Percentiles rank a stretch among this genome's conserved stretches.
Conservation (phyloP, 2,329 filamentous ascomycete genomes). For the Nemania serpens region DNA sequence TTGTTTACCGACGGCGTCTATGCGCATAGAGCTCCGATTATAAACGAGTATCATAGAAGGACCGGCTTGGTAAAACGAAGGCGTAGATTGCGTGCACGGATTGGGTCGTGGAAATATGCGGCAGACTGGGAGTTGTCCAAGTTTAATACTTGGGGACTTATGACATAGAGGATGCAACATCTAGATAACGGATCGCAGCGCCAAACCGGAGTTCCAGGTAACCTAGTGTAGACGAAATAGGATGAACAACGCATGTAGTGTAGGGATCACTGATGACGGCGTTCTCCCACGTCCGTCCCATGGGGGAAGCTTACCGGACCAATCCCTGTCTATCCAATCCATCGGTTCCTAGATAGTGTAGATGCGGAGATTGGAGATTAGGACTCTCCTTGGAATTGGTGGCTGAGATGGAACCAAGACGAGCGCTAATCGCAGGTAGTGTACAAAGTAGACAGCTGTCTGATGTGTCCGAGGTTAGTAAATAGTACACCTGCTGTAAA, state of each 20-base stretch:
- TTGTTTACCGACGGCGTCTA: neutral
- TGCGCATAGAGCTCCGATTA: too few species aligned
- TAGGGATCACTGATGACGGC: constrained; percentile 17
- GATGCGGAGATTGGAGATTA: constrained; percentile 10
- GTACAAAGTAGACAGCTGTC: too few species aligned
- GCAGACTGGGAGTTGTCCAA: too few species aligned
- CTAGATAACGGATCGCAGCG: too few species aligned
- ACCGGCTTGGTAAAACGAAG: neutral
- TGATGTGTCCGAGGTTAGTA: too few species aligned
- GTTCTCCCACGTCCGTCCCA: neutral
- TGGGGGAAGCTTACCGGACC: constrained; percentile 10
- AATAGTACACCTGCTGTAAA: too few species aligned
- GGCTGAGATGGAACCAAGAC: neutral
- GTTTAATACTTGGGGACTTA: too few species aligned
- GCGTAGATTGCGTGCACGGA: neutral
- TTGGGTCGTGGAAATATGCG: neutral
- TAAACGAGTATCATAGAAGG: neutral
- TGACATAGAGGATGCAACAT: too few species aligned
- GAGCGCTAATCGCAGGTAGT: too few species aligned
- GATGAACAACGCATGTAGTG: too few species aligned
- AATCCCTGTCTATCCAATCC: constrained; percentile 19
- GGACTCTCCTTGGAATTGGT: constrained; percentile 2
- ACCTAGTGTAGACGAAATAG: too few species aligned
- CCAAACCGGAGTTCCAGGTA: too few species aligned
- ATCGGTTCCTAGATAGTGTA: neutral